Percentiles rank a stretch among this genome's conserved stretches.
Conservation (phyloP, 2,329 filamentous ascomycete species). For the Bimuria novae-zelandiae region DNA sequence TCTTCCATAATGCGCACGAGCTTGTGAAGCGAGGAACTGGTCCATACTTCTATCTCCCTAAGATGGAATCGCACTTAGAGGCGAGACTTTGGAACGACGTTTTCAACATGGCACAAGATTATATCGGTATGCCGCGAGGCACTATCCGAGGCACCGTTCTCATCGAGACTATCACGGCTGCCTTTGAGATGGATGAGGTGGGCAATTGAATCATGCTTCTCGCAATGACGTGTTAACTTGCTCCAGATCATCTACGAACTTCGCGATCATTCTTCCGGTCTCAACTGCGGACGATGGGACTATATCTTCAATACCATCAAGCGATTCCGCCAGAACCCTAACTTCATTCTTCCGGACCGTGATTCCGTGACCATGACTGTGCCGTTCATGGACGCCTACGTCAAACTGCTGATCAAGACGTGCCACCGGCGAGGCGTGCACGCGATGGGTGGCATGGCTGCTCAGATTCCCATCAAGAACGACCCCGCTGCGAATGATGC, state of each 20-base stretch:
- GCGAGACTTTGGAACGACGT: constrained; percentile 97
- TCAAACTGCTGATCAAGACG: constrained; percentile 96
- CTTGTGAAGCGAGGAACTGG: constrained; percentile 81
- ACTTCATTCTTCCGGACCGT: constrained; percentile 92
- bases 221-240: constrained; percentile 18
- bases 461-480: constrained; percentile 98
- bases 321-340: constrained; percentile 94
- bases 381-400: constrained; percentile 97
- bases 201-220: constrained; percentile 2
- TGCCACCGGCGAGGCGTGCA: constrained; percentile 97
- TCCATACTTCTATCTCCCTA: constrained; percentile 97
- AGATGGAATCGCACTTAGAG: constrained; percentile 98
- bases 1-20: constrained; percentile 97
- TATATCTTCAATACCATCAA: constrained; percentile 99
- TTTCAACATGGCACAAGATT: constrained; percentile 95
- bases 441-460: constrained; percentile 98
- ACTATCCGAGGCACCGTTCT: constrained; percentile 94
- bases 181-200: constrained; percentile 97
- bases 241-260: constrained; percentile 95
- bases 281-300: constrained; percentile 99
- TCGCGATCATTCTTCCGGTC: constrained; percentile 89
- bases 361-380: constrained; percentile 94
- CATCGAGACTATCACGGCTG: constrained; percentile 96
- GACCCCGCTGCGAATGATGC: constrained; percentile 87
- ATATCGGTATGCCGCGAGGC: constrained; percentile 83